Conservation (phyloP, 2,329 filamentous ascomycete species). For the Knufia fluminis region DNA sequence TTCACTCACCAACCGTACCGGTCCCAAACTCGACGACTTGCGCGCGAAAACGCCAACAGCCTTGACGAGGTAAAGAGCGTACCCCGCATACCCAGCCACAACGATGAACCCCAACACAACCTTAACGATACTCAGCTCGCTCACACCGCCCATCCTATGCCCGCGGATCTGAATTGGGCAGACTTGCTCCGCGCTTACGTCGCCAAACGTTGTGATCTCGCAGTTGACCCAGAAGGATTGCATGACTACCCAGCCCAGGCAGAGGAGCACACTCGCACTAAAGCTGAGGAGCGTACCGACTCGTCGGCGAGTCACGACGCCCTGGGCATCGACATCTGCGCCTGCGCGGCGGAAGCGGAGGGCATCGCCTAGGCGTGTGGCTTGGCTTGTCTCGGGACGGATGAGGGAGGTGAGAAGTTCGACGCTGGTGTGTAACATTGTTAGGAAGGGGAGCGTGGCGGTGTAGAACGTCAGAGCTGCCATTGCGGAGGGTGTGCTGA, state of each 20-base stretch:
- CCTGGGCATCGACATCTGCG: neutral
- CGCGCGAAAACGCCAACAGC: neutral
- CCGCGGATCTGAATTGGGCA: slow-evolving; percentile 40
- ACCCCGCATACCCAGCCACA: slow-evolving; percentile 10
- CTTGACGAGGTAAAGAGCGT: slow-evolving; percentile 7
- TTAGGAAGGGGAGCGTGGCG: slow-evolving; percentile 12
- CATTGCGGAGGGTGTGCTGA: neutral
- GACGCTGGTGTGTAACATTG: slow-evolving; percentile 13
- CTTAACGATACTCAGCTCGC: slow-evolving; percentile 19
- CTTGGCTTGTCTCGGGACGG: slow-evolving; percentile 1
- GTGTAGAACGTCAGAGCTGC: slow-evolving; percentile 20
- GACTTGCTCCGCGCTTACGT: slow-evolving; percentile 34
- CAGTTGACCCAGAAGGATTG: slow-evolving; percentile 21
- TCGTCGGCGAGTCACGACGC: slow-evolving; percentile 5
- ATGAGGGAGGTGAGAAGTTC: slow-evolving; percentile 14
- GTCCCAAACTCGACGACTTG: no score
- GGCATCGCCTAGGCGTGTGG: neutral
- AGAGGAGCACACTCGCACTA: slow-evolving; percentile 12
- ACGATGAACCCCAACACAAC: slow-evolving; percentile 15
- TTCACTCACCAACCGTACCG: no score
- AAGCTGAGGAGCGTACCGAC: slow-evolving; percentile 23
- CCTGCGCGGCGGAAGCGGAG: slow-evolving; percentile 2
- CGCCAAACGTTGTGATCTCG: slow-evolving; percentile 14
- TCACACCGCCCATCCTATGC: slow-evolving; percentile 27
- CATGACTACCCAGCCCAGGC: slow-evolving; percentile 16